Conservation (phyloP, 179 eudicot species). For the Silene noctiflora region DNA sequence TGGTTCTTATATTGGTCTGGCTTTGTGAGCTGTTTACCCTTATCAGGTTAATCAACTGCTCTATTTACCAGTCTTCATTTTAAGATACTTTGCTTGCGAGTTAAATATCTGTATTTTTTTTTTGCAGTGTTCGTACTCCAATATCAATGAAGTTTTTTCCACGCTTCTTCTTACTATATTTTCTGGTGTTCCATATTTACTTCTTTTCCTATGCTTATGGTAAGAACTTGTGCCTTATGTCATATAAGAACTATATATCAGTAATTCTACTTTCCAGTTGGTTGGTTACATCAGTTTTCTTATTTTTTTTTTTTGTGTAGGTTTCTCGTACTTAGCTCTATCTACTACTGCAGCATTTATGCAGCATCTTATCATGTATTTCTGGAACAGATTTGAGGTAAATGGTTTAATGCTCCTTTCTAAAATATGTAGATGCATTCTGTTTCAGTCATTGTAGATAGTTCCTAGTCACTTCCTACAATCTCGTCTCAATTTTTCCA, state of each 20-base stretch:
- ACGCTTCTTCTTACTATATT: constrained; percentile 94
- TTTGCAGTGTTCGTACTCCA: constrained; percentile 96
- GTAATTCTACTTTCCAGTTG: background rate
- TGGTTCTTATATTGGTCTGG: constrained; percentile 98
- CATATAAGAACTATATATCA: constrained; percentile 6
- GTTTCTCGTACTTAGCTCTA: constrained; percentile 90
- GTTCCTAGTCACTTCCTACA: background rate
- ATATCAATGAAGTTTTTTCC: constrained; percentile 99
- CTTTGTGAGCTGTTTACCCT: constrained; percentile 91
- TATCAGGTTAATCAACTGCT: constrained; percentile 61
- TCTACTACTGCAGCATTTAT: constrained; percentile 92
- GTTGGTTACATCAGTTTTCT: background rate
- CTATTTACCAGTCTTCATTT: background rate
- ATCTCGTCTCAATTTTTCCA: too few species aligned
- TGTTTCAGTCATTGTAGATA: background rate
- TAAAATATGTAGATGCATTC: background rate
- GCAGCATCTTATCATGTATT: constrained; percentile 93
- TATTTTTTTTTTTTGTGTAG: constrained; percentile 20
- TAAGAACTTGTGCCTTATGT: constrained; percentile 34
- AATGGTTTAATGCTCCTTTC: background rate
- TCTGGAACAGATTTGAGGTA: constrained; percentile 98
- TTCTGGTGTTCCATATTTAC: constrained; percentile 92
- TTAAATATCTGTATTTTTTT: constrained; percentile 8
- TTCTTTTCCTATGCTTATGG: constrained; percentile 92
- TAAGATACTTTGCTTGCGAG: background rate